Percentiles rank a stretch among this genome's conserved stretches.
phyloP scores from a whole-genome alignment of 2,329 filamentous ascomycete species.

The Colletotrichum acutatum region DNA sequence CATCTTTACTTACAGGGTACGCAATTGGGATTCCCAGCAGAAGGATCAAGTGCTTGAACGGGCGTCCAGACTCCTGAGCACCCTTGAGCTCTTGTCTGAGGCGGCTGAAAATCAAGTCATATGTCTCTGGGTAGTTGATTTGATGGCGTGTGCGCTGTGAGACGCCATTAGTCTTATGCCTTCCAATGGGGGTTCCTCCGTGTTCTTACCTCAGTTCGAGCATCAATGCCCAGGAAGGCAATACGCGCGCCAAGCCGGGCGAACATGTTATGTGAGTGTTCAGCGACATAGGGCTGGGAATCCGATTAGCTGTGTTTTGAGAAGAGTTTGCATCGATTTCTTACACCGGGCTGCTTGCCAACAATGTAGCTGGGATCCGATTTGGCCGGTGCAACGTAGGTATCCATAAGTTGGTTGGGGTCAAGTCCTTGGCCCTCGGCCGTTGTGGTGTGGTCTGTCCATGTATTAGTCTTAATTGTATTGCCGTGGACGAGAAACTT shows the following conservation, averaged over 20 bases:
- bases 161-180: neutral
- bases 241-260: constrained; percentile 84
- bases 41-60: constrained; percentile 89
- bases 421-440: constrained; percentile 64
- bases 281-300: constrained; percentile 85
- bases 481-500: constrained; percentile 31
- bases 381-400: constrained; percentile 72
- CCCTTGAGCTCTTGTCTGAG: constrained; percentile 78
- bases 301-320: constrained; percentile 62
- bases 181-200: neutral
- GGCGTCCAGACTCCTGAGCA: constrained; percentile 74
- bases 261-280: constrained; percentile 89
- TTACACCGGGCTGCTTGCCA: constrained; percentile 77
- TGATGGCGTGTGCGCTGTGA: constrained; percentile 83
- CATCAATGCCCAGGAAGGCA: constrained; percentile 89
- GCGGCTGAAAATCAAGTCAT: constrained; percentile 83
- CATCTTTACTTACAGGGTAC: constrained; percentile 73
- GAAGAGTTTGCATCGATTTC: constrained; percentile 52
- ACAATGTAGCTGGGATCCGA: constrained; percentile 81
- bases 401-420: constrained; percentile 77
- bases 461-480: constrained; percentile 36
- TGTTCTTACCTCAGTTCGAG: constrained; percentile 79
- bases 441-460: constrained; percentile 36
- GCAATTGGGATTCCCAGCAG: constrained; percentile 89
- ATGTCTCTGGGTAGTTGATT: constrained; percentile 94